Evolutionary conservation across 805 yeast genomes (phyloP), one percentile per base, ranked within the genome.

Genomic region (Phaffomyces thermotolerans): DNA sequence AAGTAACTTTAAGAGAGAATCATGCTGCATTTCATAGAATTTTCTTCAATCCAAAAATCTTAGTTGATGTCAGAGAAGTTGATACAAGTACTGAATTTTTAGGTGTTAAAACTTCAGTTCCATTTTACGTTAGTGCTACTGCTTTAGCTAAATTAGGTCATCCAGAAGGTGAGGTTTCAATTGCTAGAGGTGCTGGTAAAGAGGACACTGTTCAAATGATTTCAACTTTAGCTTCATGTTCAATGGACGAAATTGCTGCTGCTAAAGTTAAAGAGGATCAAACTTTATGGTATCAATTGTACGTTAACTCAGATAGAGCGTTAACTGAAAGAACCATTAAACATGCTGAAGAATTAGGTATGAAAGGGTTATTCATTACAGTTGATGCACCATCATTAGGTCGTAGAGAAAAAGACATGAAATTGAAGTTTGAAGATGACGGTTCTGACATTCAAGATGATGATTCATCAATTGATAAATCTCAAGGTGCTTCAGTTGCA

Each of bases 381-480:
- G 95, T 87, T 8, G 96, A 89, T 68, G 95, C 96, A 0, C 96
- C 96, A 7, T 83, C 84, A 48, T 70, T 89, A 36, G 97, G 97
- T 13, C 78, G 93, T 50, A 78, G 97, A 53, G 97, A 90, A 63
- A 89, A 87, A 63, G 96, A 88, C 57, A 76, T 78, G 78, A 75
- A 87, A 49, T 64, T 78, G 44, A 83, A 84, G 58, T 75, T 75
- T 48, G 63, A 67, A 17, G 75, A 67, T 27, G 29, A 27, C 33
- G 72, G 68, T 34, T 63, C 74, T 13, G 71, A 70, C 59, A 75
- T 72, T 40, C 72, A 73, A 54, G 71, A 72, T 5, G 70, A 73
- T 2, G 71, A 66, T 34, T 69, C 72, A 1, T 69, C 65, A 22
- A 72, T 78, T n/a, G 88, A 83, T 54, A 69, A 85, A 39, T 60